Evolutionary conservation across 148 eudicot genomes (phyloP).

Genomic region (Heliamphora exappendiculata): DNA sequence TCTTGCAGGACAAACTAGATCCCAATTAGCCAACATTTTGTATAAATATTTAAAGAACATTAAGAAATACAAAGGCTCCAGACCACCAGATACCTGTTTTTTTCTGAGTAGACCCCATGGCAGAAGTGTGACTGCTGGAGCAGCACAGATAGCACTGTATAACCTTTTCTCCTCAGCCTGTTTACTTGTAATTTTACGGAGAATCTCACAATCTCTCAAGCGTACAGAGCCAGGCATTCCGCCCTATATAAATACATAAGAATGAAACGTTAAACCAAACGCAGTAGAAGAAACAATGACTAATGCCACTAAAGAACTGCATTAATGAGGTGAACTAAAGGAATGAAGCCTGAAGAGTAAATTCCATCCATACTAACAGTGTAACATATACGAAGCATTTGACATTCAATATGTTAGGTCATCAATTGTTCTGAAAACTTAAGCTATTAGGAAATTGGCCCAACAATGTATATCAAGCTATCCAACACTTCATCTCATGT

Average conservation of each 20-base stretch:
- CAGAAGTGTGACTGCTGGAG: conserved; percentile 91
- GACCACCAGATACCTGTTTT: conserved; percentile 42
- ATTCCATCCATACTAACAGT: background rate
- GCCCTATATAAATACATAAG: conserved; percentile 42
- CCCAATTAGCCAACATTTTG: conserved; percentile 16
- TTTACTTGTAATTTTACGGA: conserved; percentile 59
- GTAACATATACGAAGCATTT: background rate
- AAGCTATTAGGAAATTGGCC: no score
- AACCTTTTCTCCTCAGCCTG: conserved; percentile 78
- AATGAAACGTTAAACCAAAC: background rate
- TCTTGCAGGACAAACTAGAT: conserved; percentile 40
- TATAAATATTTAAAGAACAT: background rate
- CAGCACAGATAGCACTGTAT: conserved; percentile 91
- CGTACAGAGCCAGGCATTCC: conserved; percentile 98
- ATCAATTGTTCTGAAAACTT: no score
- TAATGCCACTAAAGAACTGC: background rate
- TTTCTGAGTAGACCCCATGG: conserved; percentile 89
- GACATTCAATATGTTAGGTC: no score
- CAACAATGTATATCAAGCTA: no score
- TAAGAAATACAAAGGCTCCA: conserved; percentile 4
- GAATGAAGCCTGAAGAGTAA: background rate
- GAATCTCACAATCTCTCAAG: conserved; percentile 71
- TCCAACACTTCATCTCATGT: no score
- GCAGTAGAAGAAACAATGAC: background rate
- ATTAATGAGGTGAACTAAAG: background rate